Evolutionary conservation across 2,329 filamentous ascomycete species (phyloP).

Genomic region (Fusarium transvaalense): DNA sequence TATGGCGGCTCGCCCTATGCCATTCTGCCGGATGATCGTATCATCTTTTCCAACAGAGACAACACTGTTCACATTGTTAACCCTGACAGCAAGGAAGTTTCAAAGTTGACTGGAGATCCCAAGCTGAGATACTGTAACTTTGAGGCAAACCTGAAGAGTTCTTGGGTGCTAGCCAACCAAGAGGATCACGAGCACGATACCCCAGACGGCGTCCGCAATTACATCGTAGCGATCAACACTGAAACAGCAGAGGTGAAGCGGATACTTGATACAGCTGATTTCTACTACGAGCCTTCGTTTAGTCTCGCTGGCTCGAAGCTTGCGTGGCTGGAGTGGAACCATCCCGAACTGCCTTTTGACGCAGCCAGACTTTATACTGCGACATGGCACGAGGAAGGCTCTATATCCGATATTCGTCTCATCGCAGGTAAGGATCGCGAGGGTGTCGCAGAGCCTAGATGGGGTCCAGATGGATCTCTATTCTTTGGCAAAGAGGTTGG

Average conservation of each 20-base stretch:
- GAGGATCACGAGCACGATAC: slow-evolving; percentile 61
- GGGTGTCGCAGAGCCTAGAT: slow-evolving; percentile 63
- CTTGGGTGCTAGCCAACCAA: slow-evolving; percentile 64
- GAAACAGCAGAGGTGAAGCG: slow-evolving; percentile 57
- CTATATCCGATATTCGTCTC: slow-evolving; percentile 49
- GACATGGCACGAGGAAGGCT: slow-evolving; percentile 53
- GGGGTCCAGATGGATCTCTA: slow-evolving; percentile 62
- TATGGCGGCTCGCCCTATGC: slow-evolving; percentile 64
- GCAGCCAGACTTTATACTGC: slow-evolving; percentile 60
- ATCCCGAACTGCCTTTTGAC: slow-evolving; percentile 66
- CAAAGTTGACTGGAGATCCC: slow-evolving; percentile 49
- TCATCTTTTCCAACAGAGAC: slow-evolving; percentile 62
- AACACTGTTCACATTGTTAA: slow-evolving; percentile 59
- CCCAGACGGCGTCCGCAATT: slow-evolving; percentile 53
- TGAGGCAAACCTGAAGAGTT: slow-evolving; percentile 53
- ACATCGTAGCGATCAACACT: slow-evolving; percentile 56
- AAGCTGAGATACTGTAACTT: slow-evolving; percentile 62
- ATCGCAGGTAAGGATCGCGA: slow-evolving; percentile 59
- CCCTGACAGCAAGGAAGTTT: slow-evolving; percentile 53
- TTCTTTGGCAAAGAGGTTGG: slow-evolving; percentile 62
- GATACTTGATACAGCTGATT: slow-evolving; percentile 62
- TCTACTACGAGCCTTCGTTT: slow-evolving; percentile 65
- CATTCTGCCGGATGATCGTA: slow-evolving; percentile 54
- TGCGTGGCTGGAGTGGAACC: slow-evolving; percentile 67
- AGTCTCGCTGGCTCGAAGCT: slow-evolving; percentile 60